These are phyloP conservation scores for Psilocybe subaeruginosa DNA, from an alignment of 768 basidiomycete species.

Conservation along the genomic window DNA sequence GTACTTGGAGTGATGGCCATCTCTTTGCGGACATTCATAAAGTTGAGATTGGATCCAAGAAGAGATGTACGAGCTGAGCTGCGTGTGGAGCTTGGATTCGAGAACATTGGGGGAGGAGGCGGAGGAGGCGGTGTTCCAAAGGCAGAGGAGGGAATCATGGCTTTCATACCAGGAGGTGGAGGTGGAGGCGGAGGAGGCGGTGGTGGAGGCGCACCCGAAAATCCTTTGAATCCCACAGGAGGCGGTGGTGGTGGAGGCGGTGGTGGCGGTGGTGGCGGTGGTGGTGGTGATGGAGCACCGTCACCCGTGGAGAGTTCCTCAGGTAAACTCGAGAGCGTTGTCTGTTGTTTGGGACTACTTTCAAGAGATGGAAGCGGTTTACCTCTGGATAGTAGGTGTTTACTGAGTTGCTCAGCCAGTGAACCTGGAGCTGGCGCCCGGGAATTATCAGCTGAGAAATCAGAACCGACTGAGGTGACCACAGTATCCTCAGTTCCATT, in stretches of 20 bases:
- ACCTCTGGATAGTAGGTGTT: slow-evolving; percentile 57
- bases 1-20: slow-evolving; percentile 81
- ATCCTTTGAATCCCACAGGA: slow-evolving; percentile 22
- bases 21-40: slow-evolving; percentile 75
- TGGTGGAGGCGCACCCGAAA: slow-evolving; percentile 16
- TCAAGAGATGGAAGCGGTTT: slow-evolving; percentile 41
- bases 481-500: slow-evolving; percentile 57
- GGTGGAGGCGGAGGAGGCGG: slow-evolving; percentile 40
- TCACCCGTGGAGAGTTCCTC: slow-evolving; percentile 35
- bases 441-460: slow-evolving; percentile 38
- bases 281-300: slow-evolving; percentile 15
- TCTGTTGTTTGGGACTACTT: slow-evolving; percentile 34
- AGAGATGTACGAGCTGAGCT: slow-evolving; percentile 63
- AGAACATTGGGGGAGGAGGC: slow-evolving; percentile 31
- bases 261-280: slow-evolving; percentile 21
- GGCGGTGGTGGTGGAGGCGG: slow-evolving; percentile 36
- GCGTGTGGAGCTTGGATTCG: slow-evolving; percentile 37
- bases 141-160: slow-evolving; percentile 25
- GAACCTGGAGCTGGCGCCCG: slow-evolving; percentile 44
- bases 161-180: slow-evolving; percentile 28
- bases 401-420: slow-evolving; percentile 64
- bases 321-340: slow-evolving; percentile 37
- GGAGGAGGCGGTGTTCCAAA: slow-evolving; percentile 42
- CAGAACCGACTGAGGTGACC: slow-evolving; percentile 59
- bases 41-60: slow-evolving; percentile 59